Percentiles rank a stretch among this genome's conserved stretches.
Evolutionary conservation across 164 flowering plant genomes (phyloP).

Genomic region (Platanus orientalis): DNA sequence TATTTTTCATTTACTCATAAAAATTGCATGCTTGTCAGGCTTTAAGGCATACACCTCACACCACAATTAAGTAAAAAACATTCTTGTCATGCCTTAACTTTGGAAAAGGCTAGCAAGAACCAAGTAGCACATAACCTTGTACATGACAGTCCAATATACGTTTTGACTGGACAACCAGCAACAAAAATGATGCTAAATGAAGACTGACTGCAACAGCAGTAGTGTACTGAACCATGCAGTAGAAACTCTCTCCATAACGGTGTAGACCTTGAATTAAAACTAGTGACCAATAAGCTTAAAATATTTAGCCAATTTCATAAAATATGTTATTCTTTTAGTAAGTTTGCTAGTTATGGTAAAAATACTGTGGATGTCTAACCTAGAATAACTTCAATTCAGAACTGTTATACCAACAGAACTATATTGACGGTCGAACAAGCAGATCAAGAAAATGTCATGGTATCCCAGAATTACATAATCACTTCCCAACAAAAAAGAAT

Average conservation of each 20-base stretch:
- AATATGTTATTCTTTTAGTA: not conserved
- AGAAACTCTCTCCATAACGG: too few species aligned
- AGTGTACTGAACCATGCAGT: too few species aligned
- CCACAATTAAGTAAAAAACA: too few species aligned
- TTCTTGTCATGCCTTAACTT: too few species aligned
- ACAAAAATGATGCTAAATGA: too few species aligned
- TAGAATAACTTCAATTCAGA: not conserved
- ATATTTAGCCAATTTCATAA: not conserved
- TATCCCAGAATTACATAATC: not conserved
- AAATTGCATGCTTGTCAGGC: too few species aligned
- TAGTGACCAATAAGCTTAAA: not conserved
- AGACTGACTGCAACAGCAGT: not conserved
- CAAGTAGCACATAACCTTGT: not conserved
- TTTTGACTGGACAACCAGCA: too few species aligned
- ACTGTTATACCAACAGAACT: not conserved
- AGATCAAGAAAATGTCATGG: not conserved
- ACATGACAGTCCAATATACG: not conserved
- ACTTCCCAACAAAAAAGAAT: not conserved
- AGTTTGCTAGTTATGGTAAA: too few species aligned
- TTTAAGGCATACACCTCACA: too few species aligned
- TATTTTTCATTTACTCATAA: too few species aligned
- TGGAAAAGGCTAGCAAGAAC: not conserved
- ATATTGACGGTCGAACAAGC: not conserved
- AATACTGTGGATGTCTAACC: not conserved
- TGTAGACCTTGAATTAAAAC: not conserved